These are phyloP conservation scores for Hanseniaspora vineae DNA, from an alignment of 805 yeast species.

Conservation along the genomic window DNA sequence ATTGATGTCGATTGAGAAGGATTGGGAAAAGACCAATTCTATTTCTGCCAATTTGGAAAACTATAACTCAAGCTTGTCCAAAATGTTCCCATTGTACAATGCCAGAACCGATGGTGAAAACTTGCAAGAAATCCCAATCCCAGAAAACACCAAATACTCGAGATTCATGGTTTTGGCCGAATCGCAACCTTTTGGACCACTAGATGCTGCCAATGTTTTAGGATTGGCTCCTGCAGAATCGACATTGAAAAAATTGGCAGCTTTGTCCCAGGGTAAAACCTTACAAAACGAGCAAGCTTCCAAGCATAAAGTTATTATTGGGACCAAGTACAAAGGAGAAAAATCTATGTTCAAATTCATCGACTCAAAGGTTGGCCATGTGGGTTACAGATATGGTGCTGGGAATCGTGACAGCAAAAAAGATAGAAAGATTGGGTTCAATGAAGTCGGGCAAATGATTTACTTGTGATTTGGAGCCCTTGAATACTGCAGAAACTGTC, in stretches of 20 bases:
- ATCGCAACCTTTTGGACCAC: slow-evolving; percentile 89
- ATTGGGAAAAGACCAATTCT: slow-evolving; percentile 38
- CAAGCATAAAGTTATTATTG: slow-evolving; percentile 33
- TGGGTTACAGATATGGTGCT: slow-evolving; percentile 88
- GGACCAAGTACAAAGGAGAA: slow-evolving; percentile 56
- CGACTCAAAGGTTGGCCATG: slow-evolving; percentile 65
- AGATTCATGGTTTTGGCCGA: slow-evolving; percentile 84
- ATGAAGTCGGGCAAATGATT: slow-evolving; percentile 47
- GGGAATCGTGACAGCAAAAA: slow-evolving; percentile 78
- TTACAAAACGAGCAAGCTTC: slow-evolving; percentile 12
- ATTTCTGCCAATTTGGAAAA: slow-evolving; percentile 42
- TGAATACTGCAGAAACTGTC: too few species aligned
- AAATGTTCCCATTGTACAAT: slow-evolving; percentile 68
- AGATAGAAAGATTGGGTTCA: slow-evolving; percentile 63
- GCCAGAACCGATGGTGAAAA: slow-evolving; percentile 42
- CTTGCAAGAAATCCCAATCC: slow-evolving; percentile 88
- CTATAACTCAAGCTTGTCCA: slow-evolving; percentile 52
- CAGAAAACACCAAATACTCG: slow-evolving; percentile 67
- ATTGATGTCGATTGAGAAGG: slow-evolving; percentile 51
- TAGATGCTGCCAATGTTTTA: slow-evolving; percentile 81
- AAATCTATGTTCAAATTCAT: slow-evolving; percentile 61
- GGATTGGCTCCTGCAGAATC: slow-evolving; percentile 80
- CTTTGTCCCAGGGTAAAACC: slow-evolving; percentile 32
- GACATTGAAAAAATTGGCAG: slow-evolving; percentile 55
- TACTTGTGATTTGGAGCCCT: slow-evolving; percentile 8